Base-by-base conservation (phyloP, 495 filamentous ascomycete species). In the Neurospora hispaniola region DNA sequence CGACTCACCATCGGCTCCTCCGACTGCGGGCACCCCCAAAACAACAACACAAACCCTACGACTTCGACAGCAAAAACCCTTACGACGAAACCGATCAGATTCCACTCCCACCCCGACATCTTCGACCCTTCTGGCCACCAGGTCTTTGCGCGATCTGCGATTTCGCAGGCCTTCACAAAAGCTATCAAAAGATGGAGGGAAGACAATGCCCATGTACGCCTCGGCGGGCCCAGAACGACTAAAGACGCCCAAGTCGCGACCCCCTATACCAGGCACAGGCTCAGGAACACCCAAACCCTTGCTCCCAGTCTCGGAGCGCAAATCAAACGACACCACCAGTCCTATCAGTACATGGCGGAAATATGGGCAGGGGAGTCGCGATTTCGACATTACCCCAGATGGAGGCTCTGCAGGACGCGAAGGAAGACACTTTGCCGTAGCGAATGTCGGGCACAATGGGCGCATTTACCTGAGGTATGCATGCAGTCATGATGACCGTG, bases 371-470 rank as follows among this genome's bases (percentile, higher is more conserved):
- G 59, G 79, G 80, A 69, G 76, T 79, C 62, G 80, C 43, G 86
- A 83, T 76, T 83, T 79, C 79, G 85, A 85, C 42, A 79, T 87
- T 70, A 78, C 84, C 5, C 85, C 83, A 6, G 86, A 88, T 70
- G 85, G 84, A 44, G 79, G 80, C 35, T 84, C 82, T 23, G 84
- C 82, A n/a, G 87, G 86, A 10, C 81, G 86, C 74, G 86, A 87
- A 82, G 92, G 90, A 38, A 86, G 92, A 69, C 92, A 96, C 78
- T 98, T 97, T 81, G 93, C 93, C 11, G 95, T 98, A 72, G 94
- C 92, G 35, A 98, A 97, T 83, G 91, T 98, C 72, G 94, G 94
- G 68, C 92, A 94, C 78, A 95, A 96, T 84, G 95, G 95, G 43
- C 90, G 91, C 81, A 94, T 98, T 80, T 98, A 96, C 80, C 83